Conservation (phyloP, 179 eudicot genomes). For the Camellia oleifera region DNA sequence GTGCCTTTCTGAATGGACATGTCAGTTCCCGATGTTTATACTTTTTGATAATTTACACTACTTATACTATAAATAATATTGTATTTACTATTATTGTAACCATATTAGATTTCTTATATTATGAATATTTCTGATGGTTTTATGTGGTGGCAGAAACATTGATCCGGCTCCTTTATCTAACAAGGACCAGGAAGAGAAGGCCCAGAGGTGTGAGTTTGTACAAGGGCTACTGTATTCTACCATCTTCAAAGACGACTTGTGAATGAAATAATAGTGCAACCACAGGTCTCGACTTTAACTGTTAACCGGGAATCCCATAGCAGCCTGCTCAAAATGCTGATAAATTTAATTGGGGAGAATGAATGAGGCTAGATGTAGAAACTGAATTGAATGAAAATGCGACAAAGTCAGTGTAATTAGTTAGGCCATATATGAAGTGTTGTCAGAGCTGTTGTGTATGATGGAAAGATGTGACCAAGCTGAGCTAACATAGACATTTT, state of each 20-base stretch:
- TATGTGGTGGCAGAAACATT: constrained; percentile 31
- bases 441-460: constrained; percentile 1
- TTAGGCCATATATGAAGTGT: not conserved
- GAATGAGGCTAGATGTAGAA: constrained; percentile 10
- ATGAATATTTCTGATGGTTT: not conserved
- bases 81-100: not conserved
- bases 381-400: not conserved
- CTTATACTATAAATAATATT: not conserved
- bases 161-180: constrained; percentile 28
- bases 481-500: too few species aligned
- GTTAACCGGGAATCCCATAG: not conserved
- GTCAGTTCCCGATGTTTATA: not conserved
- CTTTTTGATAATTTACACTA: not conserved
- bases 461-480: not conserved
- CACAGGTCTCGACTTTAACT: not conserved
- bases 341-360: not conserved
- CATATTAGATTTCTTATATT: not conserved
- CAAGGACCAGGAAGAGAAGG: constrained; percentile 40
- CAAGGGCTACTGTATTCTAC: constrained; percentile 48
- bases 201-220: constrained; percentile 43
- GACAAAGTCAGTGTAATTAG: not conserved
- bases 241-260: constrained; percentile 49
- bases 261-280: not conserved
- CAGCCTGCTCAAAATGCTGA: not conserved
- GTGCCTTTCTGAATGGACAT: not conserved